Base-by-base conservation (phyloP, 169 alveolate genomes). In the Plasmodium fragile region DNA sequence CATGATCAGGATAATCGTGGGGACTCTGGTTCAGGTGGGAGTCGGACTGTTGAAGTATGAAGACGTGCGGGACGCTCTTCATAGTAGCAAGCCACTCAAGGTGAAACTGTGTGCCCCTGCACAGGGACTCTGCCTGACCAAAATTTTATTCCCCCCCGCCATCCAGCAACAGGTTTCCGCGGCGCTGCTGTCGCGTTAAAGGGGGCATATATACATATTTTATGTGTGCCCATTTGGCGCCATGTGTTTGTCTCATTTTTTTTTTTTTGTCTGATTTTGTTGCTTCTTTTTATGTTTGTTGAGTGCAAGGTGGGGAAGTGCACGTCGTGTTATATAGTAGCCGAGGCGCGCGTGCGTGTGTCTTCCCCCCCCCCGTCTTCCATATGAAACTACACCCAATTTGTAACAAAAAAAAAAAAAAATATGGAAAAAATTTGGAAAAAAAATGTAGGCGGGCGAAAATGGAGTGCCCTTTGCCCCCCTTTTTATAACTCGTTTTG, bases 1-100 rank as follows among this genome's bases (percentile, higher is more conserved):
- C 52, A 96, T 96, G 97, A 95, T 96, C 16, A 79, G 97, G 18
- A 93, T 95, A 55, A 96, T 96, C 5, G 95, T 95, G 65, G 94
- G 97, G 36, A 95, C 94, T 32, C 49, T 95, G 28, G 81, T 96
- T 16, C 92, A 94, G 96, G 96, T 96, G 3, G 95, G 96, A 30
- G 90, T 92, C 41, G 92, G 89, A 2, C 69, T 78, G 30, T 36
- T 72, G 30, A 11, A 73, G 16, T 34, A 80, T 28, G 45, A 59
- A 22, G 92, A 89, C 30, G 82, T 59, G n/a, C 70, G 41, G 45
- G 94, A 89, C 41, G 94, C 94, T 4, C 71, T 89, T 18, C 18
- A 78, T 65, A 32, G 39, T 25, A 39, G 30, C n/a, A 89, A 78
- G 53, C 94, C 94, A 16, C 94, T 89, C 7, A 89, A 77, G 72